Evolutionary conservation across 768 basidiomycete genomes (phyloP).

Genomic region (Antrodiella citrinella): DNA sequence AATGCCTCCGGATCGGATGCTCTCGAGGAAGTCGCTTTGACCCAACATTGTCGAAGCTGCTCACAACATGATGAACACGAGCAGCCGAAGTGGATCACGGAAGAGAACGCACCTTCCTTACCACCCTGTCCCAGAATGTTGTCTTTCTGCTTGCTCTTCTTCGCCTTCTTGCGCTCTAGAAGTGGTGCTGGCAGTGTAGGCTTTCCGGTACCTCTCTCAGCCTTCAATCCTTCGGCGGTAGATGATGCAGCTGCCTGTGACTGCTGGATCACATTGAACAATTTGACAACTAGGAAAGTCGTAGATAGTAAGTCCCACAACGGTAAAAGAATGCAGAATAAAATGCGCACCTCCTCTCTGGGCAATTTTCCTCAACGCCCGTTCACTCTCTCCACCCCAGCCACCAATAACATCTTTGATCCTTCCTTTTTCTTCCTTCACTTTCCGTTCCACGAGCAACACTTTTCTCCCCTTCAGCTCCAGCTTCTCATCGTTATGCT

Average conservation of each 20-base stretch:
- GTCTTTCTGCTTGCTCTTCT: constrained; percentile 47
- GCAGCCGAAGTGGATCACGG: constrained; percentile 3
- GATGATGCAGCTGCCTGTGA: constrained; percentile 53
- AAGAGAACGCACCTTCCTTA: constrained; percentile 42
- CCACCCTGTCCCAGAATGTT: constrained; percentile 40
- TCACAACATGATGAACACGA: constrained; percentile 1
- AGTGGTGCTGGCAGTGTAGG: constrained; percentile 62
- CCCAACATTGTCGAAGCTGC: constrained; percentile 34
- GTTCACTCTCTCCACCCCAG: constrained; percentile 82
- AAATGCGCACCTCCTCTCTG: constrained; percentile 67
- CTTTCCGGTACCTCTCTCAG: constrained; percentile 62
- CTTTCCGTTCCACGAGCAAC: constrained; percentile 63
- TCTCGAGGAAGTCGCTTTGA: constrained; percentile 72
- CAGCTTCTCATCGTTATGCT: constrained; percentile 68
- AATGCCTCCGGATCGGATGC: constrained; percentile 74
- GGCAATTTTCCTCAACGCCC: constrained; percentile 72
- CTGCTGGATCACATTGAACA: constrained; percentile 83
- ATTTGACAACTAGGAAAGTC: constrained; percentile 55
- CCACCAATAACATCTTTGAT: constrained; percentile 73
- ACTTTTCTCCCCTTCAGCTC: constrained; percentile 66
- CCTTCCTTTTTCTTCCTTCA: constrained; percentile 61
- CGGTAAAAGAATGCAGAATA: background rate
- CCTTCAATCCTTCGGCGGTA: constrained; percentile 51
- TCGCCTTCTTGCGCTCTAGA: constrained; percentile 36
- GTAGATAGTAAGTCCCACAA: background rate